Conservation (phyloP, 495 filamentous ascomycete genomes). For the Bacidia gigantensis region DNA sequence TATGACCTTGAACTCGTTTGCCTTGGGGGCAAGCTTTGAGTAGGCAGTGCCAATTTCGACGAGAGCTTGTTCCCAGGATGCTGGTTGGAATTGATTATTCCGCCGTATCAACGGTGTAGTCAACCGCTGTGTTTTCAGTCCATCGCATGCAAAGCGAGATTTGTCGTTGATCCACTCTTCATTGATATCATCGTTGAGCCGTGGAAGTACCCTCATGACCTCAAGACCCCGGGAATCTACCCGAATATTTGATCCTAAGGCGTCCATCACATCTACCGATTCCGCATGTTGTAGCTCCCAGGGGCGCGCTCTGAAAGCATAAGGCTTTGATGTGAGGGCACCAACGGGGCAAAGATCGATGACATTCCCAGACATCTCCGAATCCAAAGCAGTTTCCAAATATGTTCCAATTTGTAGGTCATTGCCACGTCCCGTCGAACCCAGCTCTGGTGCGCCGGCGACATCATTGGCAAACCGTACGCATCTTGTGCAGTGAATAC, state of each 20-base stretch:
- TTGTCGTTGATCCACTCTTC: slow-evolving; percentile 99
- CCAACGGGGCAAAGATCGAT: slow-evolving; percentile 97
- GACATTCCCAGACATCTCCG: slow-evolving; percentile 91
- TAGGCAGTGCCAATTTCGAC: slow-evolving; percentile 69
- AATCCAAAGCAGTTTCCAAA: slow-evolving; percentile 77
- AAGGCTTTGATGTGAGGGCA: slow-evolving; percentile 90
- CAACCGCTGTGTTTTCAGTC: slow-evolving; percentile 85
- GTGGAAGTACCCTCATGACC: slow-evolving; percentile 85
- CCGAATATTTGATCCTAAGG: slow-evolving; percentile 82
- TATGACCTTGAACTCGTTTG: slow-evolving; percentile 89
- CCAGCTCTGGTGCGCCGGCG: slow-evolving; percentile 87
- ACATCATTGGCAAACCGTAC: slow-evolving; percentile 96
- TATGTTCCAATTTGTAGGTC: slow-evolving; percentile 97
- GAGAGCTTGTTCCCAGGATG: slow-evolving; percentile 87
- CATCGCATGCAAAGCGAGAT: slow-evolving; percentile 90
- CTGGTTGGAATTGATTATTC: slow-evolving; percentile 76
- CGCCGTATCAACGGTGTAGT: slow-evolving; percentile 83
- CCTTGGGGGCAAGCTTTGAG: slow-evolving; percentile 59
- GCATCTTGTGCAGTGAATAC: slow-evolving; percentile 97
- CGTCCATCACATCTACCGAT: slow-evolving; percentile 88
- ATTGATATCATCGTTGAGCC: slow-evolving; percentile 94
- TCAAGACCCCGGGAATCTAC: slow-evolving; percentile 88
- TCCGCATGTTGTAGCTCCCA: slow-evolving; percentile 93
- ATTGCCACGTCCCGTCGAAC: slow-evolving; percentile 87
- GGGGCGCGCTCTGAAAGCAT: slow-evolving; percentile 89